Conservation (phyloP, 352 stramenopile species). For the Phytophthora gonapodyides region DNA sequence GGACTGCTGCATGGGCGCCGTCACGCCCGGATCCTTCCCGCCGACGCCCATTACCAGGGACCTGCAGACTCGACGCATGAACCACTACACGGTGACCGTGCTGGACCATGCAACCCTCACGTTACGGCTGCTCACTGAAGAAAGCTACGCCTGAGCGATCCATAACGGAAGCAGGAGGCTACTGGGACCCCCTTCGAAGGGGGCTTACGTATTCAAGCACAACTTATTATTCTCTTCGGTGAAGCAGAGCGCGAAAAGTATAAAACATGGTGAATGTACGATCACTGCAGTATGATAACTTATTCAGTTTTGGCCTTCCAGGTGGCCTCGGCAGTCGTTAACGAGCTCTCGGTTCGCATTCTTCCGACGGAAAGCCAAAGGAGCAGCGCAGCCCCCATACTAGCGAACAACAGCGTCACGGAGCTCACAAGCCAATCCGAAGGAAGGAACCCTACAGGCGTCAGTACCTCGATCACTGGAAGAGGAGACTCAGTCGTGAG, state of each 20-base stretch:
- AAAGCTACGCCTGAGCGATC: slow-evolving; percentile 34
- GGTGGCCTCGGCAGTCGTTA: not conserved
- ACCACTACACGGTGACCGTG: slow-evolving; percentile 77
- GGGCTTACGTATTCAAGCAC: slow-evolving; percentile 28
- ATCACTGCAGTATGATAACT: not conserved
- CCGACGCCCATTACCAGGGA: slow-evolving; percentile 80
- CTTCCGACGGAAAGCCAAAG: slow-evolving; percentile 35
- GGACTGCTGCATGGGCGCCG: slow-evolving; percentile 46
- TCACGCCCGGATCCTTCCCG: slow-evolving; percentile 82
- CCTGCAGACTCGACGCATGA: slow-evolving; percentile 69
- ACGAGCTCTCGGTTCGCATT: slow-evolving; percentile 13
- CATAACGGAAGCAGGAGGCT: slow-evolving; percentile 11
- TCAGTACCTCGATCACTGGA: slow-evolving; percentile 28
- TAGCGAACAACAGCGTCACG: slow-evolving; percentile 48
- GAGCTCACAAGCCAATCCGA: slow-evolving; percentile 48
- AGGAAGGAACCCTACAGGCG: slow-evolving; percentile 52
- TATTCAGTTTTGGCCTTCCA: slow-evolving; percentile 37
- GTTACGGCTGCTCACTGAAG: slow-evolving; percentile 53
- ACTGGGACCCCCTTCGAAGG: slow-evolving; percentile 9
- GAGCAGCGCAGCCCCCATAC: slow-evolving; percentile 42
- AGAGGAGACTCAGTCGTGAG: slow-evolving; percentile 30
- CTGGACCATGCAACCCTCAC: slow-evolving; percentile 78
- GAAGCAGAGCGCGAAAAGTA: slow-evolving; percentile 21
- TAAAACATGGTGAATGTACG: slow-evolving; percentile 26
- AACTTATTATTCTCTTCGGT: slow-evolving; percentile 22